Evolutionary conservation across 768 basidiomycete species (phyloP).

Genomic region (Clathrus columnatus): DNA sequence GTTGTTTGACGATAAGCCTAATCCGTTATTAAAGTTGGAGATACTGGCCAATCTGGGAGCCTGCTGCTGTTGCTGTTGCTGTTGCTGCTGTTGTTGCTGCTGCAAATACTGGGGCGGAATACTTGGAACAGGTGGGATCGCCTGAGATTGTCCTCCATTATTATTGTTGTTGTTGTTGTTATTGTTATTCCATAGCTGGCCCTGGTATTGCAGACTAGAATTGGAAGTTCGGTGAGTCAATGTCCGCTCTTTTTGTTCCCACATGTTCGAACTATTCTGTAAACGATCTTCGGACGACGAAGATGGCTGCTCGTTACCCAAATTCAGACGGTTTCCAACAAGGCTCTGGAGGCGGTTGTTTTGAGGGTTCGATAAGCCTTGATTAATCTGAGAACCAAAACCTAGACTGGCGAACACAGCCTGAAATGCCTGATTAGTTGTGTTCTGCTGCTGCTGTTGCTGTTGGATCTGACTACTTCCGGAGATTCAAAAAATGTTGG

Average conservation of each 20-base stretch:
- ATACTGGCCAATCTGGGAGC: conserved; percentile 32
- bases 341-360: background rate
- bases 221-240: conserved; percentile 54
- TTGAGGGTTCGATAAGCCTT: conserved; percentile 29
- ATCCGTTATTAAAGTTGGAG: conserved; percentile 26
- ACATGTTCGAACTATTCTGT: conserved; percentile 27
- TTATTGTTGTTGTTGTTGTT: conserved; percentile 8
- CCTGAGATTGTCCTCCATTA: conserved; percentile 8
- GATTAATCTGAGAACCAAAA: conserved; percentile 36
- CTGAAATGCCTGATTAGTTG: conserved; percentile 26
- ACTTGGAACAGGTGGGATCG: conserved; percentile 58
- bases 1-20: conserved; percentile 21
- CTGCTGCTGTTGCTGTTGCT: conserved; percentile 23
- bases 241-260: conserved; percentile 62
- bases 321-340: background rate
- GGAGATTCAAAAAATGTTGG: background rate
- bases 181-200: conserved; percentile 19
- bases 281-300: conserved; percentile 17
- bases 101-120: conserved; percentile 63
- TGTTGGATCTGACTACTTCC: background rate
- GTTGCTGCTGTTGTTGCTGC: conserved; percentile 32
- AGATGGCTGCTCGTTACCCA: background rate
- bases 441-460: conserved; percentile 5
- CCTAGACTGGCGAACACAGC: conserved; percentile 44
- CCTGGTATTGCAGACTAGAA: conserved; percentile 51